A percentile compares a stretch with the other conserved stretches of the same genome.
phyloP scores from a whole-genome alignment of 129 eudicot species.

The Centrapalus pauciflorus region DNA sequence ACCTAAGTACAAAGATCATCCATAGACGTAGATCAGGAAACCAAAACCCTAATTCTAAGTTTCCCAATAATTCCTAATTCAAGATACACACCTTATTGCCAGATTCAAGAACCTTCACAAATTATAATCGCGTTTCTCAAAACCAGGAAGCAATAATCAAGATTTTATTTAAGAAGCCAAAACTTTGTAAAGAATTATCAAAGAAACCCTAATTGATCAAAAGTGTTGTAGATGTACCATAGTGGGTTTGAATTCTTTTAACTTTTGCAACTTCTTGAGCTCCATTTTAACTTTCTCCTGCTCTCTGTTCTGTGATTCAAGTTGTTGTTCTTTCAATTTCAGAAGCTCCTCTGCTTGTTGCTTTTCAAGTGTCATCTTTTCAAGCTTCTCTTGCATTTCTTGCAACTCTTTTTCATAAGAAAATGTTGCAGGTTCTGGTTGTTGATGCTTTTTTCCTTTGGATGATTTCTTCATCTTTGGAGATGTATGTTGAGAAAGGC shows the following conservation, averaged over 20 bases:
- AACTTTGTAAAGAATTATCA: background rate
- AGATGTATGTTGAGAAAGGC: constrained; percentile 45
- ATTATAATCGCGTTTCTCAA: background rate
- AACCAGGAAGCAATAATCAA: background rate
- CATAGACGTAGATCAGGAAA: background rate
- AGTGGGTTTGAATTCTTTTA: constrained; percentile 85
- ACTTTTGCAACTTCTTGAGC: constrained; percentile 84
- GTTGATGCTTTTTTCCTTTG: constrained; percentile 27
- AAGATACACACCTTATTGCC: constrained; percentile 6
- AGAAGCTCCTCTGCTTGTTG: constrained; percentile 70
- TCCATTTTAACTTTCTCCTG: constrained; percentile 80
- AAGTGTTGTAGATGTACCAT: constrained; percentile 36
- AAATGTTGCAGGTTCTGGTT: background rate
- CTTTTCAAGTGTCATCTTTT: constrained; percentile 72
- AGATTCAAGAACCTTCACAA: background rate
- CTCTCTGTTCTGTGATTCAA: constrained; percentile 41
- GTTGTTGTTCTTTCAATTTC: constrained; percentile 68
- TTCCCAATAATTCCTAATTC: background rate
- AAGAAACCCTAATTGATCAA: background rate
- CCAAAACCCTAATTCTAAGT: background rate
- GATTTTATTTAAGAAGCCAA: constrained; percentile 6
- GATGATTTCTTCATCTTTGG: constrained; percentile 33
- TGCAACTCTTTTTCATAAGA: constrained; percentile 62
- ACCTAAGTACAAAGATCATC: background rate
- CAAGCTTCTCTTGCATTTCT: constrained; percentile 81